These are phyloP conservation scores for Aspergillus vadensis DNA, from an alignment of 2,329 filamentous ascomycete species.

Conservation along the genomic window DNA sequence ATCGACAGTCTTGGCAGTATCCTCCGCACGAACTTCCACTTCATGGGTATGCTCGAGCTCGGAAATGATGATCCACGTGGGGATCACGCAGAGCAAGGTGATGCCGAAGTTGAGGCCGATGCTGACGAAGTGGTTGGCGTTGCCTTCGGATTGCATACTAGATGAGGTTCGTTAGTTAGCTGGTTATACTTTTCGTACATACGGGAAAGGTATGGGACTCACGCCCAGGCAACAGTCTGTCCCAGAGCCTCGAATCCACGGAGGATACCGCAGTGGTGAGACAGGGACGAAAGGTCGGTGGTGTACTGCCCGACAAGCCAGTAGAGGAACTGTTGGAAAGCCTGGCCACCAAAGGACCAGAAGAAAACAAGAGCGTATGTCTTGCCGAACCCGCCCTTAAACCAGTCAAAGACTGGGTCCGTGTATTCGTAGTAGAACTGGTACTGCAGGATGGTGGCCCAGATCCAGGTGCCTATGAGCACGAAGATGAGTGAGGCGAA, in stretches of 20 bases:
- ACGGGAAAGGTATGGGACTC: neutral
- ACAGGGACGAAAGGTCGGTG: constrained; percentile 14
- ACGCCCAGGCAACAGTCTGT: constrained; percentile 17
- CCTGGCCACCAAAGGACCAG: constrained; percentile 13
- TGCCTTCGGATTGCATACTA: constrained; percentile 16
- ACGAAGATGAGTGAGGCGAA: constrained; percentile 6
- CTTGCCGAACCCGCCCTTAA: constrained; percentile 16
- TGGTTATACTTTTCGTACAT: neutral
- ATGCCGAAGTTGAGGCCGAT: constrained; percentile 15
- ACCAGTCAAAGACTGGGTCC: constrained; percentile 14
- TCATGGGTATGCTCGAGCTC: constrained; percentile 16
- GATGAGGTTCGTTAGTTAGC: no score
- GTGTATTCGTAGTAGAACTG: constrained; percentile 12
- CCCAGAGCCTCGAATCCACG: constrained; percentile 15
- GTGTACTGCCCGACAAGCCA: constrained; percentile 15
- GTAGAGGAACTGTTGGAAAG: constrained; percentile 16
- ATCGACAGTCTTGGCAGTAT: neutral
- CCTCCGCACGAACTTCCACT: constrained; percentile 8
- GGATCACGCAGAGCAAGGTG: constrained; percentile 9
- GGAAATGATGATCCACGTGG: constrained; percentile 14
- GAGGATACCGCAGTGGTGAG: constrained; percentile 14
- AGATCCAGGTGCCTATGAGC: constrained; percentile 14
- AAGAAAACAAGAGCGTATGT: constrained; percentile 16
- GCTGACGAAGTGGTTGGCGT: constrained; percentile 17
- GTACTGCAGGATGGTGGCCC: constrained; percentile 13